Evolutionary conservation across 106 monocot species (phyloP).

Genomic region (Posidonia australis): DNA sequence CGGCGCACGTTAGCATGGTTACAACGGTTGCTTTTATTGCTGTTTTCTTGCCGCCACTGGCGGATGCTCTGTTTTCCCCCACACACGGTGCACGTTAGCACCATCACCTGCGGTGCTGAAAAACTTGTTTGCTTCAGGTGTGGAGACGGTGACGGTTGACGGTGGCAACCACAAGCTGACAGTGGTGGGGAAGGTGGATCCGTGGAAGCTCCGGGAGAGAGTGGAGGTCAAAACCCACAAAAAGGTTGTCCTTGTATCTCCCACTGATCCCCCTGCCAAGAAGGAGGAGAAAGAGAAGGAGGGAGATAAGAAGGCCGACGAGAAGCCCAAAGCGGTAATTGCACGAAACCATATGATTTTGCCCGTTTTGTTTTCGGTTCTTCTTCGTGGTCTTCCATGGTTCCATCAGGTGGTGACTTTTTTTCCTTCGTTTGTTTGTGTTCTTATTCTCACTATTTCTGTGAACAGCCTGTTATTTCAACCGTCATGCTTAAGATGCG

Average conservation of each 20-base stretch:
- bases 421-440: background rate
- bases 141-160: conserved; percentile 31
- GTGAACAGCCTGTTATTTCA: conserved; percentile 6
- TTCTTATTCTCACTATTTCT: background rate
- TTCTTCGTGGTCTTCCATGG: background rate
- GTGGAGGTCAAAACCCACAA: conserved; percentile 40
- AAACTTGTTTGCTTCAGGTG: conserved; percentile 9
- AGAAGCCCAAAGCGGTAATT: conserved; percentile 16
- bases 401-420: background rate
- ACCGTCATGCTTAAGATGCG: conserved; percentile 41
- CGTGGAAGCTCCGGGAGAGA: conserved; percentile 26
- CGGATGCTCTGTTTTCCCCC: background rate
- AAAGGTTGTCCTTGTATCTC: conserved; percentile 41
- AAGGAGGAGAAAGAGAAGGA: conserved; percentile 6
- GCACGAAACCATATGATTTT: background rate
- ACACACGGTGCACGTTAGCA: background rate
- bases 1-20: background rate
- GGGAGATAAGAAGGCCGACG: conserved; percentile 13
- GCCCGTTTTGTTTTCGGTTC: background rate
- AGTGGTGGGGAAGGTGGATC: conserved; percentile 52
- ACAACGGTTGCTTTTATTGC: background rate
- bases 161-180: conserved; percentile 29
- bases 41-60: background rate
- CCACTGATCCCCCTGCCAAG: conserved; percentile 17
- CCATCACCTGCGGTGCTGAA: background rate